Evolutionary conservation across 108 stramenopile species (phyloP).

Genomic region (Skeletonema grethae): DNA sequence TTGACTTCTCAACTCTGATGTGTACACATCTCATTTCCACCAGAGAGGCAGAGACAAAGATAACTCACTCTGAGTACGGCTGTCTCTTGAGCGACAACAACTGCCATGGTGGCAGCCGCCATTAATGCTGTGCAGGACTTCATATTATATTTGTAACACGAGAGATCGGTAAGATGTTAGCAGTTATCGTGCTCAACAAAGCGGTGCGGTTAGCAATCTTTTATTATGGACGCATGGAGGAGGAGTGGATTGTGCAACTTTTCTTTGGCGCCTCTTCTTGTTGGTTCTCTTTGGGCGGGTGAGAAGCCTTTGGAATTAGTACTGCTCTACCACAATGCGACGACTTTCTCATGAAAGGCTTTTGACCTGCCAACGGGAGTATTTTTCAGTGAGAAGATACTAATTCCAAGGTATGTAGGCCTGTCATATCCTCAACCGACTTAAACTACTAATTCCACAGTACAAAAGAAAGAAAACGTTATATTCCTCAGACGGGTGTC

Average conservation of each 20-base stretch:
- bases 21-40: neutral
- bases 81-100: neutral
- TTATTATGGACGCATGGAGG: too few species aligned
- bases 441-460: neutral
- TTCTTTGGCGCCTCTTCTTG: neutral
- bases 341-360: neutral
- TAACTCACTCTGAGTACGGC: neutral
- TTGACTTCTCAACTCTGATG: neutral
- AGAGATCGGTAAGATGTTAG: neutral
- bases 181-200: too few species aligned
- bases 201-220: too few species aligned
- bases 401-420: neutral
- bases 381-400: neutral
- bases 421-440: neutral
- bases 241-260: too few species aligned
- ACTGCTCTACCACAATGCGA: neutral
- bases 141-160: neutral
- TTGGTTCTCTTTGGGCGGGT: neutral
- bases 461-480: neutral
- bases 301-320: constrained; percentile 1
- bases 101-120: neutral
- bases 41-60: neutral
- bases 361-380: neutral
- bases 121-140: constrained; percentile 7
- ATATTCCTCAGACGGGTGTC: too few species aligned